These are phyloP conservation scores for Ambrosiella cleistominuta DNA, from an alignment of 2,329 filamentous ascomycete species.

Conservation along the genomic window DNA sequence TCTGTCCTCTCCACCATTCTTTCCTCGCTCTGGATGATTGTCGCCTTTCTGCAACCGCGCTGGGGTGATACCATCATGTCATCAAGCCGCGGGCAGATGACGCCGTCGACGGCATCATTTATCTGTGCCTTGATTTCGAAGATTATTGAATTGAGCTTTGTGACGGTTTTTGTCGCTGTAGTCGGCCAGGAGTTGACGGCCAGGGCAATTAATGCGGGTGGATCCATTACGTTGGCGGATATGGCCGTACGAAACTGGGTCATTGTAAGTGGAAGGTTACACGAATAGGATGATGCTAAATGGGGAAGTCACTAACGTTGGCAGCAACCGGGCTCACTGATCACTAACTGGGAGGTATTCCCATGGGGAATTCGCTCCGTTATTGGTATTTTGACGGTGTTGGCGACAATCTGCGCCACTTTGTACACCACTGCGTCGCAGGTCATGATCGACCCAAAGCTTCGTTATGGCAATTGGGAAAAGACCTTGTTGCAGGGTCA, in stretches of 20 bases:
- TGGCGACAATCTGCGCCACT: constrained; percentile 47
- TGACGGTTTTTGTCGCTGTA: constrained; percentile 58
- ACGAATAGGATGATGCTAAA: neutral
- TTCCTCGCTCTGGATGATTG: constrained; percentile 47
- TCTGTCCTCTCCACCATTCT: constrained; percentile 46
- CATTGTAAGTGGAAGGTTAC: constrained; percentile 20
- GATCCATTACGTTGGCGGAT: constrained; percentile 56
- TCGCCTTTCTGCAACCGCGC: constrained; percentile 43
- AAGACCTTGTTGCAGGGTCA: constrained; percentile 32
- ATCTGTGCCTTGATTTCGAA: constrained; percentile 56
- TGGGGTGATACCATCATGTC: constrained; percentile 40
- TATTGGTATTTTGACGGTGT: constrained; percentile 45
- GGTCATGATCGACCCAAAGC: constrained; percentile 55
- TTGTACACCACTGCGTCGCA: constrained; percentile 65
- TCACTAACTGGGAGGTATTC: constrained; percentile 51
- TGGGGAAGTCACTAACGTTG: neutral
- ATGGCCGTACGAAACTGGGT: constrained; percentile 65
- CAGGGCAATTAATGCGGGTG: constrained; percentile 39
- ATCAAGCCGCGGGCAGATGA: constrained; percentile 30
- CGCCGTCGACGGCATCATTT: constrained; percentile 46
- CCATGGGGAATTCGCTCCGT: constrained; percentile 45
- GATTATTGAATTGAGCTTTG: constrained; percentile 60
- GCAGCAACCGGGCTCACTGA: constrained; percentile 49
- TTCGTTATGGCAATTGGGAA: constrained; percentile 40
- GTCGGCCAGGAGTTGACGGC: constrained; percentile 60